These are phyloP conservation scores for Phoma herbarum DNA, from an alignment of 2,329 filamentous ascomycete species.

Conservation along the genomic window DNA sequence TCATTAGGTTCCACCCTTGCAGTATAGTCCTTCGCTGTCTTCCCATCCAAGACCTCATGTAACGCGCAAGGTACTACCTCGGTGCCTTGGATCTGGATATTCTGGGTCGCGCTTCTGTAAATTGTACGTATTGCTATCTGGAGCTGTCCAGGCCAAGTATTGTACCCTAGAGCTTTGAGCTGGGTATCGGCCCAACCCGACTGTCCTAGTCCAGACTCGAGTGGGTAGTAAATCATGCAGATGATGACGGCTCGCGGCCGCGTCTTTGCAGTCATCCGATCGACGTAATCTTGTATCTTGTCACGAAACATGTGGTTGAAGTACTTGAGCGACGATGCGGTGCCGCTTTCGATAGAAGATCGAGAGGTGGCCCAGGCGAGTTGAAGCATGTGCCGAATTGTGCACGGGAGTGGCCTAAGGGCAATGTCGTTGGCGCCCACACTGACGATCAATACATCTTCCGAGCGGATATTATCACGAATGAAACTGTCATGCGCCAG, in stretches of 20 bases:
- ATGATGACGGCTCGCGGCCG: slow-evolving; percentile 48
- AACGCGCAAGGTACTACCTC: slow-evolving; percentile 45
- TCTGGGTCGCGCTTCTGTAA: slow-evolving; percentile 41
- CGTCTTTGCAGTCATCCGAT: slow-evolving; percentile 33
- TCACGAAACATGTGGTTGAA: slow-evolving; percentile 45
- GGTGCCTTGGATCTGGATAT: slow-evolving; percentile 42
- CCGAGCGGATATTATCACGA: slow-evolving; percentile 40
- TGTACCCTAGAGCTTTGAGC: slow-evolving; percentile 45
- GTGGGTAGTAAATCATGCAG: slow-evolving; percentile 53
- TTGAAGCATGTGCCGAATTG: slow-evolving; percentile 44
- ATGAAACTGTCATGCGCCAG: slow-evolving; percentile 49
- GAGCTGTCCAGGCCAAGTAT: slow-evolving; percentile 38
- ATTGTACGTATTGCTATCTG: slow-evolving; percentile 47
- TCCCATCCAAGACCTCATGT: slow-evolving; percentile 46
- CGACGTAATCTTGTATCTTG: slow-evolving; percentile 41
- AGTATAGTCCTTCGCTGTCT: slow-evolving; percentile 40
- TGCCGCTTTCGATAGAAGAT: slow-evolving; percentile 34
- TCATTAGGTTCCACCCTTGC: slow-evolving; percentile 49
- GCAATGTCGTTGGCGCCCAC: slow-evolving; percentile 52
- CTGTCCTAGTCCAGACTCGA: slow-evolving; percentile 41
- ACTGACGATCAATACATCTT: slow-evolving; percentile 49
- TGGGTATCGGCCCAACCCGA: slow-evolving; percentile 46
- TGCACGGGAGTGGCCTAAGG: slow-evolving; percentile 37
- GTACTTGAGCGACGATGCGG: slow-evolving; percentile 40
- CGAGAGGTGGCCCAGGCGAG: slow-evolving; percentile 43